Conservation (phyloP, 129 eudicot genomes). For the Saposhnikovia divaricata region DNA sequence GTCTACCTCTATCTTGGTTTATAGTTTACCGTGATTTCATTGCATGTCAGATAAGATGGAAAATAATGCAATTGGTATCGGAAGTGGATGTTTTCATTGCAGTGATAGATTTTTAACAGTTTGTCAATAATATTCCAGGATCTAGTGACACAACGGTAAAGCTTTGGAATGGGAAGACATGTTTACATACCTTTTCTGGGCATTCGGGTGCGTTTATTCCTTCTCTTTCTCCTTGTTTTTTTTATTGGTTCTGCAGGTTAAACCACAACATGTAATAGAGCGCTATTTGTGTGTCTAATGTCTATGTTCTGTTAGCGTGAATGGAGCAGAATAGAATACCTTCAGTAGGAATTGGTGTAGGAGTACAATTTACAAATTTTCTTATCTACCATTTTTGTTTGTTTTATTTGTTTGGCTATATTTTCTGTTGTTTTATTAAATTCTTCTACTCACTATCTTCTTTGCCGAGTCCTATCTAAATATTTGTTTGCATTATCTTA, state of each 20-base stretch:
- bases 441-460: no score
- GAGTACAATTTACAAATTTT: no score
- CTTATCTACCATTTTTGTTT: no score
- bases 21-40: background rate
- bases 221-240: background rate
- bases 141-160: conserved; percentile 82
- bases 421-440: no score
- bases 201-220: conserved; percentile 51
- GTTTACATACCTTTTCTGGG: conserved; percentile 71
- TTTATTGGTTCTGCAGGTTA: background rate
- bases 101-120: conserved; percentile 9
- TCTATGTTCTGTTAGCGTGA: background rate
- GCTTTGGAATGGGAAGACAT: conserved; percentile 90
- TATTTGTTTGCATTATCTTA: no score
- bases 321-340: no score
- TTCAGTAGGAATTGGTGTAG: no score
- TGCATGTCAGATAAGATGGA: background rate
- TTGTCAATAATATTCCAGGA: conserved; percentile 46
- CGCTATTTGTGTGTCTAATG: background rate
- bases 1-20: conserved; percentile 1
- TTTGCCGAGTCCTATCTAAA: no score
- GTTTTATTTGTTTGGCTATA: no score
- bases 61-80: background rate
- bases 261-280: background rate
- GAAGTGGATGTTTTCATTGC: conserved; percentile 1